These are phyloP conservation scores for Podaxis pistillaris DNA, from an alignment of 768 basidiomycete genomes.

Conservation along the genomic window DNA sequence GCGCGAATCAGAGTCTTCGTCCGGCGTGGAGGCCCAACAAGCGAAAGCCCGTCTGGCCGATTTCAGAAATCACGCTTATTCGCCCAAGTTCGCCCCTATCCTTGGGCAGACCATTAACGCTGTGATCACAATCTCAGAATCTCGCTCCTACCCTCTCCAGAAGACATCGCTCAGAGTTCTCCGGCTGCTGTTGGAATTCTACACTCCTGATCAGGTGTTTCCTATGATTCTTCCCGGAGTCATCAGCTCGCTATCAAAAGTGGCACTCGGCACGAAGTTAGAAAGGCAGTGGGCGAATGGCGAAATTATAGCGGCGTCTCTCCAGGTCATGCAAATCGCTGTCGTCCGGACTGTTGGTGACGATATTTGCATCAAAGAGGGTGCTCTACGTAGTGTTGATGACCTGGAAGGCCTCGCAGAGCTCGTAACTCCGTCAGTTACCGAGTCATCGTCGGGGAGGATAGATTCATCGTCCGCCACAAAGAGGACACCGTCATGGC, in stretches of 20 bases:
- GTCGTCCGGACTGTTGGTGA: conserved; percentile 66
- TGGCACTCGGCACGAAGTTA: conserved; percentile 54
- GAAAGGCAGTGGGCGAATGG: conserved; percentile 73
- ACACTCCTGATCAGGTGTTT: conserved; percentile 49
- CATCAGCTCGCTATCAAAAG: conserved; percentile 72
- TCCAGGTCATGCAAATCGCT: conserved; percentile 53
- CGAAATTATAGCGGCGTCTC: conserved; percentile 56
- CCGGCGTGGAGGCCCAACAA: conserved; percentile 29
- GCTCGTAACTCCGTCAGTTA: conserved; percentile 23
- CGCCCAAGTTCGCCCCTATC: conserved; percentile 63
- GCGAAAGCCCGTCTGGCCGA: conserved; percentile 27
- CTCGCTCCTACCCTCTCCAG: conserved; percentile 62
- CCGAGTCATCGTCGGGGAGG: conserved; percentile 12
- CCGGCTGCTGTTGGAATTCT: conserved; percentile 50
- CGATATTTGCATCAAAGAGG: conserved; percentile 59
- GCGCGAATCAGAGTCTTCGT: conserved; percentile 23
- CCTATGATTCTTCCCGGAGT: conserved; percentile 83
- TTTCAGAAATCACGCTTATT: conserved; percentile 44
- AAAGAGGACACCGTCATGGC: conserved; percentile 72
- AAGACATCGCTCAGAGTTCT: conserved; percentile 59
- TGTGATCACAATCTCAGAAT: conserved; percentile 58
- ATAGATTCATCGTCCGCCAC: conserved; percentile 43
- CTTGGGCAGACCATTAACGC: conserved; percentile 82
- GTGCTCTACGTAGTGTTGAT: conserved; percentile 51
- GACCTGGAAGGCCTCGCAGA: conserved; percentile 64